Base-by-base conservation (phyloP, 2,329 filamentous ascomycete species). In the Calonectria henricotiae region DNA sequence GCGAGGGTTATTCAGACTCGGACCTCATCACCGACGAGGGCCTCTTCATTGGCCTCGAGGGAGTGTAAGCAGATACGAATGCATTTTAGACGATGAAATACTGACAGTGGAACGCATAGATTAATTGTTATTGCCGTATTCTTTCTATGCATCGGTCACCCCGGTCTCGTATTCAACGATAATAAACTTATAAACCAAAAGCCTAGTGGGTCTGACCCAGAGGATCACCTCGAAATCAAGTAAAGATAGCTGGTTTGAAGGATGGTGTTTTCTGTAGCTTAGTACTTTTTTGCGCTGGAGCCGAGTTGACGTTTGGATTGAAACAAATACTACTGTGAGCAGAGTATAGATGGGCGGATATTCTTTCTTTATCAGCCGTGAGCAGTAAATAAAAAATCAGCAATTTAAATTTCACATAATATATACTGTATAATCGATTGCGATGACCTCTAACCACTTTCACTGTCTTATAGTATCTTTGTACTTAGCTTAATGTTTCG, bases 1-100 rank as follows among this genome's bases (percentile, higher is more conserved):
- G 87, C 71, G 83, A 90, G 44, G 91, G 91, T 1, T 93, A 90
- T 82, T 83, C 76, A 5, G 46, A 79, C 30, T 90, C 89, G 0
- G 78, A 83, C 6, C 79, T 92, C 66, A 88, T 91, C 46, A 82
- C 82, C 5, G 76, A 89, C 46, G 80, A 90, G 76, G 80, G 78
- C 0, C 76, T 87, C 2, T 90, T 90, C 71, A 89, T 89, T 71
- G 86, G 80, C 0, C 81, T 90, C 0, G 88, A 90, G 80, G 87
- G 86, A 79, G 82, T 82, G 83, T 85, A 76, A 73, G 82, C 79
- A 1, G 67, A 13, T 5, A 27, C 35, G 2, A 2, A 3, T 32
- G 1, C 4, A 5, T 20, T 20, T 6, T n/a, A 11, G 3, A 0
- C 3, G 2, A 4, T 13, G 13, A 1, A 60, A 20, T 43, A 8